These are phyloP conservation scores for Zygoascus flipseniorum DNA, from an alignment of 805 yeast species.

Conservation along the genomic window DNA sequence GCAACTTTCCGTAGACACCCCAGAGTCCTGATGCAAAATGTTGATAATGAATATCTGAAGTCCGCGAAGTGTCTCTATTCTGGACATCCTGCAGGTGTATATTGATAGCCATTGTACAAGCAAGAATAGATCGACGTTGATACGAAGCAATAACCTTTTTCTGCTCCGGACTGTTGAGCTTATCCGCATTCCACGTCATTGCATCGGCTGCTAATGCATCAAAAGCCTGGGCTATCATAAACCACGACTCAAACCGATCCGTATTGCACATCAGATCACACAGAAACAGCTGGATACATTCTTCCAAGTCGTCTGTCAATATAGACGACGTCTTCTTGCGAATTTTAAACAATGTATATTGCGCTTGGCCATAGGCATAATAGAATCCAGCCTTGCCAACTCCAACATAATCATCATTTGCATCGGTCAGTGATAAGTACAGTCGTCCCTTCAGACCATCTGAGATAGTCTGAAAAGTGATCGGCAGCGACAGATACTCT, in stretches of 20 bases:
- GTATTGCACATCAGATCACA: conserved; percentile 62
- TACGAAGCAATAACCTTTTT: conserved; percentile 50
- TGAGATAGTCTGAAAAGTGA: conserved; percentile 15
- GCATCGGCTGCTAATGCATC: conserved; percentile 81
- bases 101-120: conserved; percentile 68
- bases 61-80: background rate
- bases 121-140: conserved; percentile 62
- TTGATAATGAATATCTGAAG: conserved; percentile 17
- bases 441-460: conserved; percentile 17
- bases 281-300: conserved; percentile 56
- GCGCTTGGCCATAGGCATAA: conserved; percentile 58
- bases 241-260: conserved; percentile 77
- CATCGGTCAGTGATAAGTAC: conserved; percentile 12
- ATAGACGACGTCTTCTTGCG: conserved; percentile 75
- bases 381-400: conserved; percentile 52
- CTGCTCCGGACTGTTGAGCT: conserved; percentile 53
- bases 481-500: conserved; percentile 34
- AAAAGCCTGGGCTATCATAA: conserved; percentile 69
- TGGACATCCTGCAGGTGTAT: conserved; percentile 21
- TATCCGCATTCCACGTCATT: conserved; percentile 86
- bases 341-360: conserved; percentile 57
- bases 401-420: conserved; percentile 24
- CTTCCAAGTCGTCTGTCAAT: conserved; percentile 70
- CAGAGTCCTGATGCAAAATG: conserved; percentile 39
- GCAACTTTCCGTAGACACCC: conserved; percentile 47